Conservation (phyloP, 2,329 filamentous ascomycete species). For the Metarhizium guizhouense region DNA sequence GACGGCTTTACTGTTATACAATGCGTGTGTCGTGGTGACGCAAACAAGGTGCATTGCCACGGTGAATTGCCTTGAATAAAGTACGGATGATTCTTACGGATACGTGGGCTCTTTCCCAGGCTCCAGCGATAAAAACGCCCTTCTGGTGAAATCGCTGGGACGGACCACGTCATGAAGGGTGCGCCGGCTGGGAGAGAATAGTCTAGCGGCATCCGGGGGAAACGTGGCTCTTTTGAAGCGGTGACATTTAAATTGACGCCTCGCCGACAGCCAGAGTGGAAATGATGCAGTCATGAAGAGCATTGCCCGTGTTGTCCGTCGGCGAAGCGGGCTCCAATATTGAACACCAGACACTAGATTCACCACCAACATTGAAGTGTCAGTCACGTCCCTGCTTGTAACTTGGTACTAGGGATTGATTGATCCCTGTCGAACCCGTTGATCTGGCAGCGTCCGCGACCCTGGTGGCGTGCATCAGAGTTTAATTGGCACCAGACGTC, state of each 20-base stretch:
- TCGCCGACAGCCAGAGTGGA: background rate
- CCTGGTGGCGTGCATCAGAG: background rate
- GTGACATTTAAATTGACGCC: background rate
- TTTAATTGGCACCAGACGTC: background rate
- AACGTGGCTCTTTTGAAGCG: background rate
- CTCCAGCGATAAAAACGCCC: background rate
- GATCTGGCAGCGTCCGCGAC: no score
- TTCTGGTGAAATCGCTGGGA: background rate
- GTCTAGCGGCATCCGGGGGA: background rate
- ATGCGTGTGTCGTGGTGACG: no score
- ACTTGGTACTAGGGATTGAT: no score
- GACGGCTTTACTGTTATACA: background rate
- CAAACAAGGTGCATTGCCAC: background rate
- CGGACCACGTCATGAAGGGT: background rate
- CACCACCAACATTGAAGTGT: no score
- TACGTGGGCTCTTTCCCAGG: background rate
- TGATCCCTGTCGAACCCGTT: no score
- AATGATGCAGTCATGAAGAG: no score
- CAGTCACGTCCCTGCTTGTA: no score
- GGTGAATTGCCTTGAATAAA: background rate
- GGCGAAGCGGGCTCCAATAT: no score
- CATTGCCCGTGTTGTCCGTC: no score
- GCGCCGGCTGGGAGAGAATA: background rate
- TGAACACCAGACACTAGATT: no score
- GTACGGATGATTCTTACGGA: background rate